These are phyloP conservation scores for Plenodomus tracheiphilus DNA, from an alignment of 2,329 filamentous ascomycete species.

Conservation along the genomic window DNA sequence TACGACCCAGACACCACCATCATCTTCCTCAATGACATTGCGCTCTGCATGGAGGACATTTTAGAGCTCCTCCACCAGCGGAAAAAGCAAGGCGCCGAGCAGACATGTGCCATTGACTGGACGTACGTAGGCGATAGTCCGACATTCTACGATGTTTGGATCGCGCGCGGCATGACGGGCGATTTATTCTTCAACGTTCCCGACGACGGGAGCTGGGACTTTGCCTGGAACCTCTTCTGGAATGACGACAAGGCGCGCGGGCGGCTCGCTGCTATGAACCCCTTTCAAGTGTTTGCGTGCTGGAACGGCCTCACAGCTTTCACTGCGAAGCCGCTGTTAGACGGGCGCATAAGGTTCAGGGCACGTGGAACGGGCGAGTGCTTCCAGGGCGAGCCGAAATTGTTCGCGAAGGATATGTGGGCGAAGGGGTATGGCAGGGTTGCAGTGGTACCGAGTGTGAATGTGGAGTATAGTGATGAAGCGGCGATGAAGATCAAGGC, in stretches of 20 bases:
- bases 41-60: constrained; percentile 54
- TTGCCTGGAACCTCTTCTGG: constrained; percentile 50
- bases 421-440: constrained; percentile 50
- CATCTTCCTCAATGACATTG: constrained; percentile 85
- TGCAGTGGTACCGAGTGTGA: constrained; percentile 60
- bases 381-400: constrained; percentile 57
- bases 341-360: constrained; percentile 53
- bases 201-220: constrained; percentile 52
- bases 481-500: constrained; percentile 53
- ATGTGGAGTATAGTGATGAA: constrained; percentile 58
- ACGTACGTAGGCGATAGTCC: constrained; percentile 49
- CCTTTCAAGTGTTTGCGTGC: constrained; percentile 64
- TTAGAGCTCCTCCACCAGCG: constrained; percentile 60
- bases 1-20: constrained; percentile 95
- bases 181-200: constrained; percentile 61
- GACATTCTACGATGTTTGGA: constrained; percentile 63
- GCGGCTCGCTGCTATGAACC: constrained; percentile 44
- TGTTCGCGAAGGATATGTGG: constrained; percentile 62
- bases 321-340: constrained; percentile 53
- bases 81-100: constrained; percentile 52
- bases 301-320: constrained; percentile 63
- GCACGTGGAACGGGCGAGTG: constrained; percentile 51
- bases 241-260: constrained; percentile 47
- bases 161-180: constrained; percentile 56
- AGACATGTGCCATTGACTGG: constrained; percentile 65